Conservation (phyloP, 352 stramenopile species). For the Pythium angustatum region DNA sequence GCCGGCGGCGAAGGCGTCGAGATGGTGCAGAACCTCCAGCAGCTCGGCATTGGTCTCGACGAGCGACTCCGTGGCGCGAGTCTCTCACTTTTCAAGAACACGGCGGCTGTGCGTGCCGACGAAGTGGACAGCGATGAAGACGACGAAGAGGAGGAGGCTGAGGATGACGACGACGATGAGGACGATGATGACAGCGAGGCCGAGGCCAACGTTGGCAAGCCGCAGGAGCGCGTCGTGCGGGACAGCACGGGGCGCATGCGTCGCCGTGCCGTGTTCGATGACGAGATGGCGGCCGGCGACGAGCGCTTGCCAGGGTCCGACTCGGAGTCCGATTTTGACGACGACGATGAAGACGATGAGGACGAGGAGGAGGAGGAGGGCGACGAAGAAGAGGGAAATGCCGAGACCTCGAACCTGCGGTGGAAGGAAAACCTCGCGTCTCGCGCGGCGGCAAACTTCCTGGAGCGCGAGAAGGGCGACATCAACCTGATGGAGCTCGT, state of each 20-base stretch:
- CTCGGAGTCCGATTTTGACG: slow-evolving; percentile 48
- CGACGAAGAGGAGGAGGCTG: slow-evolving; percentile 11
- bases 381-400: slow-evolving; percentile 36
- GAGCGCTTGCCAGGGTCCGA: slow-evolving; percentile 32
- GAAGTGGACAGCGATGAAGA: slow-evolving; percentile 69
- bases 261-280: slow-evolving; percentile 78
- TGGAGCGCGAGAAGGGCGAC: slow-evolving; percentile 77
- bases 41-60: slow-evolving; percentile 90
- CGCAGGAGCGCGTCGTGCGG: slow-evolving; percentile 64
- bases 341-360: slow-evolving; percentile 51
- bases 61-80: slow-evolving; percentile 93
- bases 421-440: slow-evolving; percentile 90
- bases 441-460: slow-evolving; percentile 81
- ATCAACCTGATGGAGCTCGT: slow-evolving; percentile 92
- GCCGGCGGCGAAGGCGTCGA: slow-evolving; percentile 85
- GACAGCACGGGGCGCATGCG: slow-evolving; percentile 73
- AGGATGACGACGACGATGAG: slow-evolving; percentile 31
- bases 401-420: slow-evolving; percentile 66
- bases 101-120: slow-evolving; percentile 76
- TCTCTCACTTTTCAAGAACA: slow-evolving; percentile 96
- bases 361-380: slow-evolving; percentile 47
- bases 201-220: slow-evolving; percentile 52
- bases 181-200: slow-evolving; percentile 48
- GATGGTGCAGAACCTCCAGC: slow-evolving; percentile 95
- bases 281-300: slow-evolving; percentile 39